Percentiles rank a stretch among this genome's conserved stretches.
Conservation (phyloP, 23 red algal genomes). For the Pyropia haitanensis region DNA sequence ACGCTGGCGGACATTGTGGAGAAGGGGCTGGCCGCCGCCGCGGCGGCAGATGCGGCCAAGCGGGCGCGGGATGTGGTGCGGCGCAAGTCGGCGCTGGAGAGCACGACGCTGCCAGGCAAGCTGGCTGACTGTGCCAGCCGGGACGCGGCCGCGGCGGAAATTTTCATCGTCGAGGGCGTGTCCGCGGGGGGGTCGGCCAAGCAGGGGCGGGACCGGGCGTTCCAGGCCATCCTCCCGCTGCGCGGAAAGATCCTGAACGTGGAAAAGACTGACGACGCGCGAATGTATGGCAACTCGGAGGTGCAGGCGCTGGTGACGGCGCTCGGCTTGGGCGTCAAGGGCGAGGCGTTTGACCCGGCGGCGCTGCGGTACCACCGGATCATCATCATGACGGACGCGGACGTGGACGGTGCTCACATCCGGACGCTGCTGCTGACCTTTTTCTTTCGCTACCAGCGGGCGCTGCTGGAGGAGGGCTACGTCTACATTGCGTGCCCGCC, state of each 20-base stretch:
- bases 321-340: conserved; percentile 78
- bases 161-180: conserved; percentile 98
- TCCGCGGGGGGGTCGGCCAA: conserved; percentile 96
- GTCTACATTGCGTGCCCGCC: conserved; percentile 95
- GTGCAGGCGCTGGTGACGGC: conserved; percentile 89
- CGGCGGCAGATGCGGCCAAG: conserved; percentile 89
- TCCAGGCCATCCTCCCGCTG: conserved; percentile 92
- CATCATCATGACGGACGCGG: conserved; percentile 99
- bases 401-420: conserved; percentile 97
- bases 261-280: conserved; percentile 86
- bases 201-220: conserved; percentile 81
- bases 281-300: conserved; percentile 88
- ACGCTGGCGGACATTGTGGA: conserved; percentile 46
- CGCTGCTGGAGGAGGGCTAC: conserved; percentile 78
- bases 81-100: conserved; percentile 80
- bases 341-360: conserved; percentile 60
- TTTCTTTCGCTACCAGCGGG: conserved; percentile 93
- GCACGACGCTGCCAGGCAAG: conserved; percentile 90
- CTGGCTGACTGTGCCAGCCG: conserved; percentile 82
- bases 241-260: conserved; percentile 99
- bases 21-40: conserved; percentile 55
- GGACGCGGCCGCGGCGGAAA: conserved; percentile 59
- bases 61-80: conserved; percentile 88
- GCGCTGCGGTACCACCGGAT: conserved; percentile 87
- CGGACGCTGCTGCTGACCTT: conserved; percentile 95